Percentiles rank a stretch among this genome's conserved stretches.
phyloP scores from a whole-genome alignment of 1,284 basidiomycete species.

The Papiliotrema nemorosa region DNA sequence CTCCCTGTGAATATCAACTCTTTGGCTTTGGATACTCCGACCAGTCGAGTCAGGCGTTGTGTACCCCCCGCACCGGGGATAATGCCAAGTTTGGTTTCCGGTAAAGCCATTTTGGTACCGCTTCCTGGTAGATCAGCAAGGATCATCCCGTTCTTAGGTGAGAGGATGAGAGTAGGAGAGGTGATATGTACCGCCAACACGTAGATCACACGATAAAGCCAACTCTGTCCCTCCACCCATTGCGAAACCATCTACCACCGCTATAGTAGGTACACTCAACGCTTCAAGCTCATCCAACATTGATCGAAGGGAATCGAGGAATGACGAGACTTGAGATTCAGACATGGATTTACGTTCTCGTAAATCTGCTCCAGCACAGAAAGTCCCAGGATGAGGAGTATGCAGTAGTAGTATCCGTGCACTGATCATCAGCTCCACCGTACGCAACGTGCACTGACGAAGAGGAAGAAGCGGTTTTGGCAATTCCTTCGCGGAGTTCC shows the following conservation, averaged over 20 bases:
- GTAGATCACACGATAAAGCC: slow-evolving; percentile 78
- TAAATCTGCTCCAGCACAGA: slow-evolving; percentile 91
- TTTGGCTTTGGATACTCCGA: slow-evolving; percentile 80
- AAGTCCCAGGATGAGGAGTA: slow-evolving; percentile 68
- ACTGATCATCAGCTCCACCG: slow-evolving; percentile 44
- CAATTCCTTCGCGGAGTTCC: slow-evolving; percentile 69
- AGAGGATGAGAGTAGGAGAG: neutral
- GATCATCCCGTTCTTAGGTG: no score
- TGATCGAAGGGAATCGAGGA: slow-evolving; percentile 71
- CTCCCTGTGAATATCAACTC: slow-evolving; percentile 79
- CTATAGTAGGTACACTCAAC: slow-evolving; percentile 81
- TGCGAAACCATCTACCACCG: slow-evolving; percentile 88
- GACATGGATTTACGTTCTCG: slow-evolving; percentile 79
- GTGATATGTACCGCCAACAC: slow-evolving; percentile 64
- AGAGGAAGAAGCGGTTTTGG: slow-evolving; percentile 60
- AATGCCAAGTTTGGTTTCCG: slow-evolving; percentile 81
- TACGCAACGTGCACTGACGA: slow-evolving; percentile 50
- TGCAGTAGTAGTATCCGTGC: slow-evolving; percentile 74
- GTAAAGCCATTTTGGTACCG: slow-evolving; percentile 64
- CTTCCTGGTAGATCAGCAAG: slow-evolving; percentile 52
- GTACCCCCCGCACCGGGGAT: slow-evolving; percentile 96
- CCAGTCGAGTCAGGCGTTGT: slow-evolving; percentile 73
- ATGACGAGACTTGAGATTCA: slow-evolving; percentile 66
- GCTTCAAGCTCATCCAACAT: slow-evolving; percentile 71
- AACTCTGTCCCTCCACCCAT: slow-evolving; percentile 88